These are phyloP conservation scores for Aspergillus pseudonomiae DNA, from an alignment of 2,329 filamentous ascomycete species.

Conservation along the genomic window DNA sequence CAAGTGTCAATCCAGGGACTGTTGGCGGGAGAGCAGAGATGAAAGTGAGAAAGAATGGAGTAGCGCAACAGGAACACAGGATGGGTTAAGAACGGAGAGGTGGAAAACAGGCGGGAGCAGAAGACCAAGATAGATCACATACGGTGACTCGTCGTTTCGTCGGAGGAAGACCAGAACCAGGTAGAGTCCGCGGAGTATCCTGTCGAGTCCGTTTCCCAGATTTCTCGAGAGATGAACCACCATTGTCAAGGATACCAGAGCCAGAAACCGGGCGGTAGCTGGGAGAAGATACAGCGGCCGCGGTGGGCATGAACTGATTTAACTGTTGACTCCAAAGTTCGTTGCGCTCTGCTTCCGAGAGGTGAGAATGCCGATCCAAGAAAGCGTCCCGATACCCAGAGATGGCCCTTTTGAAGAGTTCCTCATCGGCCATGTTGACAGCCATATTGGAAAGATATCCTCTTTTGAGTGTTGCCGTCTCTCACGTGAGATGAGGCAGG, in stretches of 20 bases:
- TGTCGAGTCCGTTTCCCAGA: constrained; percentile 48
- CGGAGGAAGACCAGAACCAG: constrained; percentile 42
- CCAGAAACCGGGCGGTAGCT: constrained; percentile 25
- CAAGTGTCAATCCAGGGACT: constrained; percentile 46
- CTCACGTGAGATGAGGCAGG: constrained; percentile 13
- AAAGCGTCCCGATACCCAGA: constrained; percentile 46
- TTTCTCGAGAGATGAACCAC: constrained; percentile 32
- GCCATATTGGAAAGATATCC: constrained; percentile 34
- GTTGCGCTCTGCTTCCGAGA: constrained; percentile 45
- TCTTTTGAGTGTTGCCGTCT: constrained; percentile 18
- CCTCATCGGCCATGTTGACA: constrained; percentile 41
- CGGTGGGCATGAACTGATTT: constrained; percentile 41
- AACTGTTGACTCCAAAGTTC: constrained; percentile 45
- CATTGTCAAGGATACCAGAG: constrained; percentile 23
- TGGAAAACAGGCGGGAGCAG: constrained; percentile 35
- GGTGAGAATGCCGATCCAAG: constrained; percentile 45
- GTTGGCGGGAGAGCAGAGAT: constrained; percentile 29
- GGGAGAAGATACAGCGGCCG: constrained; percentile 21
- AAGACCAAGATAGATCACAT: constrained; percentile 46
- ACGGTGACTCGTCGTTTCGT: constrained; percentile 51
- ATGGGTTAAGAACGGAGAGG: constrained; percentile 27
- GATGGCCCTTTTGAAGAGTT: constrained; percentile 44
- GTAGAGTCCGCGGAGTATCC: constrained; percentile 43
- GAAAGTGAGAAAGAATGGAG: constrained; percentile 21
- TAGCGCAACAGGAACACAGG: constrained; percentile 27